Conservation (phyloP, 2,329 filamentous ascomycete species). For the Alternaria sp. region DNA sequence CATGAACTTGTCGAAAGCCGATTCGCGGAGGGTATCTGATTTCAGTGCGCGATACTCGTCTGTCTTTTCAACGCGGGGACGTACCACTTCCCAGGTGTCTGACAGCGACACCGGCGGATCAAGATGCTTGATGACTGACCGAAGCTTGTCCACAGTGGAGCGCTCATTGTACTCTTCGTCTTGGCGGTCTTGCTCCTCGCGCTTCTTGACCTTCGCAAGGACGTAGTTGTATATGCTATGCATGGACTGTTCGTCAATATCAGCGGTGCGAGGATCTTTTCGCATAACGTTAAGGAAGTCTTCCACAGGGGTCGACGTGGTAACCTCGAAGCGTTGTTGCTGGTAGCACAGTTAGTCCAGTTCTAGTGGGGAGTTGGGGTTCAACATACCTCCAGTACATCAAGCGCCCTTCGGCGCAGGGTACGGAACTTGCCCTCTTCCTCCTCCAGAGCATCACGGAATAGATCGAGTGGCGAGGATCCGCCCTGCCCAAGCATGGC, state of each 20-base stretch:
- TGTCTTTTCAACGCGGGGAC: conserved; percentile 76
- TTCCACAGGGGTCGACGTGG: conserved; percentile 82
- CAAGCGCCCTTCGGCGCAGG: conserved; percentile 81
- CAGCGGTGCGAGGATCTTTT: conserved; percentile 85
- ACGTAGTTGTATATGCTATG: conserved; percentile 85
- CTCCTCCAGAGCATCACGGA: conserved; percentile 95
- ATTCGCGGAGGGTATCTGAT: conserved; percentile 80
- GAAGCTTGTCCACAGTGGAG: conserved; percentile 80
- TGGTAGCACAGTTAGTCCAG: conserved; percentile 46
- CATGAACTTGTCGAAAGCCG: conserved; percentile 90
- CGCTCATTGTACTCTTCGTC: conserved; percentile 85
- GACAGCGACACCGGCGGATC: conserved; percentile 79
- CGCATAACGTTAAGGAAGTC: conserved; percentile 85
- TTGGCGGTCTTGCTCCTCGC: conserved; percentile 82
- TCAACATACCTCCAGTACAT: conserved; percentile 82
- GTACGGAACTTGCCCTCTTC: conserved; percentile 86
- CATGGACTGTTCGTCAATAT: conserved; percentile 80
- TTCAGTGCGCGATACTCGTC: conserved; percentile 84
- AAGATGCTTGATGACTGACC: conserved; percentile 85
- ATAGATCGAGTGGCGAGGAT: conserved; percentile 86
- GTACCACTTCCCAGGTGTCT: conserved; percentile 90
- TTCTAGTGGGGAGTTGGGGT: neutral
- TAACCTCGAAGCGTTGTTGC: conserved; percentile 93
- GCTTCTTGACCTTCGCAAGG: conserved; percentile 82
- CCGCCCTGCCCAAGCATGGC: conserved; percentile 84